phyloP scores from a whole-genome alignment of 768 basidiomycete genomes.

The Leccinum subgranulosum region DNA sequence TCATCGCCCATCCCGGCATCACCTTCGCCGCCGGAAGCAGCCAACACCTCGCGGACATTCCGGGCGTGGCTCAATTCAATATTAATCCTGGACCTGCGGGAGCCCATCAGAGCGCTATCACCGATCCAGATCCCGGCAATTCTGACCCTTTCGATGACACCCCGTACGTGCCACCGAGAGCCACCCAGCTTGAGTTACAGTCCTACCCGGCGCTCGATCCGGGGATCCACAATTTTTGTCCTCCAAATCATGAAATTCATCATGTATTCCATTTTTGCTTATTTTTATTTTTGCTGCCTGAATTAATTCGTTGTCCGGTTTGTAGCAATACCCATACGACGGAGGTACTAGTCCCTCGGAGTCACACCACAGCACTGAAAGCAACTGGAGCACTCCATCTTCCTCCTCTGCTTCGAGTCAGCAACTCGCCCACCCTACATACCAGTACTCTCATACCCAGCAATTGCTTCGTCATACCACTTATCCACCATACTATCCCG shows the following conservation, averaged over 20 bases:
- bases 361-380: constrained; percentile 22
- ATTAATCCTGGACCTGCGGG: background rate
- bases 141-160: constrained; percentile 26
- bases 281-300: background rate
- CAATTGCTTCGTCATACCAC: background rate
- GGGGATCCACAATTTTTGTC: constrained; percentile 5
- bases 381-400: constrained; percentile 27
- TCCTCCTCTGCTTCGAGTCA: constrained; percentile 22
- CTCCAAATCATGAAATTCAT: constrained; percentile 12
- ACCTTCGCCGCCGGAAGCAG: constrained; percentile 13
- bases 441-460: constrained; percentile 9
- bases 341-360: constrained; percentile 23
- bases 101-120: constrained; percentile 13
- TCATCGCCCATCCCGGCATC: constrained; percentile 13
- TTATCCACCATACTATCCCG: constrained; percentile 19
- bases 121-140: constrained; percentile 8
- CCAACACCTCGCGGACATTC: constrained; percentile 9
- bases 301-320: background rate
- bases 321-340: constrained; percentile 19
- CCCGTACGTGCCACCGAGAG: constrained; percentile 30
- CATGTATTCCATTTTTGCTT: constrained; percentile 10
- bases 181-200: constrained; percentile 17
- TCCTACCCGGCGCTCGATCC: constrained; percentile 14
- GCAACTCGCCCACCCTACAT: constrained; percentile 2
- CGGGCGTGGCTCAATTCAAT: constrained; percentile 10